phyloP scores from a whole-genome alignment of 352 stramenopile genomes.

The Pythium utonaiense region DNA sequence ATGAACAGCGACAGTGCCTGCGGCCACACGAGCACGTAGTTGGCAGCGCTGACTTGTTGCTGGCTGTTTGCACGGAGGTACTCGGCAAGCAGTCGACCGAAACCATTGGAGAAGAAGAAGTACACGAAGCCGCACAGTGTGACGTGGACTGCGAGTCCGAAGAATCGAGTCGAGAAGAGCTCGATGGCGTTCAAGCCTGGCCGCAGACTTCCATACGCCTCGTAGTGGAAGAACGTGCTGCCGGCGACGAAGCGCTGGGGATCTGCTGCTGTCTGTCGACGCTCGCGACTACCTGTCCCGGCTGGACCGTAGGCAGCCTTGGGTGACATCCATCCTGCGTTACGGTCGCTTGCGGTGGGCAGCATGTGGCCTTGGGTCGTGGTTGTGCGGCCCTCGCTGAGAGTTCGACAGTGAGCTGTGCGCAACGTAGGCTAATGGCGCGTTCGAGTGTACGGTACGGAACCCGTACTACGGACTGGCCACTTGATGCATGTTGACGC shows the following conservation, averaged over 20 bases:
- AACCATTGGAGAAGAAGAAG: conserved; percentile 19
- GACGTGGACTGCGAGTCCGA: conserved; percentile 18
- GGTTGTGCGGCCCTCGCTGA: no score
- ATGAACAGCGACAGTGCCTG: conserved; percentile 66
- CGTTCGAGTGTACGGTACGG: no score
- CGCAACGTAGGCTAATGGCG: no score
- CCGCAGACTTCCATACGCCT: conserved; percentile 23
- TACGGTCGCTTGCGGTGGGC: no score
- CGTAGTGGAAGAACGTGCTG: conserved; percentile 28
- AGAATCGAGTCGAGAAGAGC: conserved; percentile 6
- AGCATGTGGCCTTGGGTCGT: no score
- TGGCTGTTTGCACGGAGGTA: conserved; percentile 14
- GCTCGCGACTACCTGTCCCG: no score
- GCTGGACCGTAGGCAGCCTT: no score
- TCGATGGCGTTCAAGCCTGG: conserved; percentile 4
- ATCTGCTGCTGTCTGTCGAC: no score
- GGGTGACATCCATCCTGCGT: no score
- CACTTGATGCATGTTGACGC: not conserved
- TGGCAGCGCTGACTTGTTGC: conserved; percentile 16
- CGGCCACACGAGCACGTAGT: conserved; percentile 40
- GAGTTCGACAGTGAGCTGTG: no score
- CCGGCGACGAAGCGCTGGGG: conserved; percentile 19
- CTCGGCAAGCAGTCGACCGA: conserved; percentile 12
- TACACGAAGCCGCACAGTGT: conserved; percentile 13
- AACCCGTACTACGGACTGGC: not conserved